phyloP scores from a whole-genome alignment of 768 basidiomycete genomes.

The Suillus clintonianus region DNA sequence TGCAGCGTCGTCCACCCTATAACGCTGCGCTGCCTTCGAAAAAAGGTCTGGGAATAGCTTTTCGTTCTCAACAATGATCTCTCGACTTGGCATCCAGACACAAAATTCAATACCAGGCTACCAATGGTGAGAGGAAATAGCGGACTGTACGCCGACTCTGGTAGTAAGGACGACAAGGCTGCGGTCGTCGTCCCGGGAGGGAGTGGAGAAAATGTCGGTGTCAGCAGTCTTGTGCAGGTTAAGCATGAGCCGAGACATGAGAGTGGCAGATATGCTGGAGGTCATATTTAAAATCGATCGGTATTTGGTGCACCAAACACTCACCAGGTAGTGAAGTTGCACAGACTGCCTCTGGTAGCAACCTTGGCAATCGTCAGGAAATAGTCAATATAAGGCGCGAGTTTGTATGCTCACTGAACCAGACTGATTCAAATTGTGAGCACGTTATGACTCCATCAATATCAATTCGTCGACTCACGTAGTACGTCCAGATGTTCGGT shows the following conservation, averaged over 20 bases:
- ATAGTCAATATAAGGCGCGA: not conserved
- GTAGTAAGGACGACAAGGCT: not conserved
- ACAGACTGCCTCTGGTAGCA: not conserved
- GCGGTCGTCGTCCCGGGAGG: not conserved
- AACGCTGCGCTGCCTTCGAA: not conserved
- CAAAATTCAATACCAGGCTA: not conserved
- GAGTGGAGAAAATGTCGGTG: not conserved
- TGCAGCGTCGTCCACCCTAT: not conserved
- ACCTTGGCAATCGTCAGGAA: not conserved
- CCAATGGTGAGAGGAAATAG: not conserved
- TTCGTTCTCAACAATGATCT: not conserved
- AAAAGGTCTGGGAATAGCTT: not conserved
- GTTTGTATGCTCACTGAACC: constrained; percentile 5
- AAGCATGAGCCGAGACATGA: not conserved
- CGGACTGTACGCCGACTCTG: not conserved
- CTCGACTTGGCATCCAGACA: not conserved
- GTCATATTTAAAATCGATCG: not conserved
- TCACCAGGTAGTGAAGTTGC: not conserved
- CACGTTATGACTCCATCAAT: not conserved
- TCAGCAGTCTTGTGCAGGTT: not conserved
- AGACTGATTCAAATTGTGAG: not conserved
- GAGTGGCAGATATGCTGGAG: not conserved
- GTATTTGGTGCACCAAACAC: not conserved
- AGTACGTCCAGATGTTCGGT: constrained; percentile 46
- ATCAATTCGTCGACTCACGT: constrained; percentile 23